These are phyloP conservation scores for Nemophila menziesii DNA, from an alignment of 257 asterid genomes.

Conservation along the genomic window DNA sequence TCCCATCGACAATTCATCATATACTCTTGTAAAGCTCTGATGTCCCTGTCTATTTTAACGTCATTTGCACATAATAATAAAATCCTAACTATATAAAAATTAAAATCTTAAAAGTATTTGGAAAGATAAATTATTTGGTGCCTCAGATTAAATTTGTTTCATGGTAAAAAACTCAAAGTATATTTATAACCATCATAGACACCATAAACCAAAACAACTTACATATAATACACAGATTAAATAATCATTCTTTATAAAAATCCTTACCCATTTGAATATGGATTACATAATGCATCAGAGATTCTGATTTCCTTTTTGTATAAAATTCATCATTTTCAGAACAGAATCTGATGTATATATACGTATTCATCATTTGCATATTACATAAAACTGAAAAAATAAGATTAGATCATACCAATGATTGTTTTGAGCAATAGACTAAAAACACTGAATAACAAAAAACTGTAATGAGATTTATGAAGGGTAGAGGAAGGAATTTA, in stretches of 20 bases:
- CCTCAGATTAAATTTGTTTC: conserved; percentile 43
- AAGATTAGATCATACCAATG: no score
- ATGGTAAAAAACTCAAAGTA: conserved; percentile 38
- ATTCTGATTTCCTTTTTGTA: conserved; percentile 40
- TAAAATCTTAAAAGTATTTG: background rate
- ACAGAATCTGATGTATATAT: conserved; percentile 21
- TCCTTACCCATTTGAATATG: background rate
- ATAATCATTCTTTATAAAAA: background rate
- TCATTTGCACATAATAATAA: conserved; percentile 37
- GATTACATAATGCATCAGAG: conserved; percentile 29
- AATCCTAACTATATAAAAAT: background rate
- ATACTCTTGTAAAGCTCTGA: conserved; percentile 28
- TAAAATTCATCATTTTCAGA: conserved; percentile 28
- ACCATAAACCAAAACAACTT: conserved; percentile 15
- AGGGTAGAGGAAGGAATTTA: background rate
- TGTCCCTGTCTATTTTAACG: conserved; percentile 83
- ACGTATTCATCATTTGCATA: conserved; percentile 26
- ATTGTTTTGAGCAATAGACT: background rate
- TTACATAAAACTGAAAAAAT: background rate
- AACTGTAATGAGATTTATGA: no score
- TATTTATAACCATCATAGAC: conserved; percentile 57
- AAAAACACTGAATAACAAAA: background rate
- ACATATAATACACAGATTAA: no score
- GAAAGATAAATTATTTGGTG: background rate
- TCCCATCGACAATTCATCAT: conserved; percentile 59